These are phyloP conservation scores for Sclerotinia spermophila DNA, from an alignment of 2,329 filamentous ascomycete species.

Conservation along the genomic window DNA sequence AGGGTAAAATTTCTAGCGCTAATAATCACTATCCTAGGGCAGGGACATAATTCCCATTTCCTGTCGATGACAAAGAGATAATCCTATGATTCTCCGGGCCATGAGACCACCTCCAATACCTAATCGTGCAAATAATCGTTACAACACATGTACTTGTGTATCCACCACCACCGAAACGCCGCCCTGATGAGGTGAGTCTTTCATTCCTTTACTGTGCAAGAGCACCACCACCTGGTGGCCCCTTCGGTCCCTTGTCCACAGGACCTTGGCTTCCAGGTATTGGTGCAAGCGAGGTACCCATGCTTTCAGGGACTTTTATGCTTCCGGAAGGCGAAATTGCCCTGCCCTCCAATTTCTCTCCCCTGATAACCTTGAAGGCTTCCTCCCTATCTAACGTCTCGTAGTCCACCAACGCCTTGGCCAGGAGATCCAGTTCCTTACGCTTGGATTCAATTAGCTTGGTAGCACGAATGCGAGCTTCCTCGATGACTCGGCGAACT, in stretches of 20 bases:
- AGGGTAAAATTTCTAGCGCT: slow-evolving; percentile 13
- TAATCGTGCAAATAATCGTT: slow-evolving; percentile 6
- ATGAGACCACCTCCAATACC: neutral
- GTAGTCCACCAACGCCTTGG: slow-evolving; percentile 87
- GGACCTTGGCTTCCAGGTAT: slow-evolving; percentile 29
- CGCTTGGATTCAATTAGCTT: slow-evolving; percentile 70
- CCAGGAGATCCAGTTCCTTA: slow-evolving; percentile 81
- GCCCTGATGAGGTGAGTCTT: slow-evolving; percentile 24
- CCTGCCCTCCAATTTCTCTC: slow-evolving; percentile 74
- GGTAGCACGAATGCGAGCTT: slow-evolving; percentile 70
- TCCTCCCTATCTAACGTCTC: slow-evolving; percentile 88
- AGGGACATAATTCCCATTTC: neutral
- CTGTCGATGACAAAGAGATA: slow-evolving; percentile 9
- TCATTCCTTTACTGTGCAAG: slow-evolving; percentile 24
- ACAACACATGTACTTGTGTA: slow-evolving; percentile 11
- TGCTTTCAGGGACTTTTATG: slow-evolving; percentile 59
- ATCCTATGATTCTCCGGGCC: slow-evolving; percentile 9
- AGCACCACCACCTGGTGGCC: slow-evolving; percentile 30
- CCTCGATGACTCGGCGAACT: slow-evolving; percentile 79
- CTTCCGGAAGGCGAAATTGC: slow-evolving; percentile 56
- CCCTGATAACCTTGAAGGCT: slow-evolving; percentile 83
- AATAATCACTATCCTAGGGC: slow-evolving; percentile 14
- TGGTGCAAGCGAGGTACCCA: slow-evolving; percentile 29
- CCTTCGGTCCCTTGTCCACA: slow-evolving; percentile 24
- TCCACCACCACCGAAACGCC: slow-evolving; percentile 21